Base-by-base conservation (phyloP, 2,329 filamentous ascomycete species). In the Metarhizium rileyi region DNA sequence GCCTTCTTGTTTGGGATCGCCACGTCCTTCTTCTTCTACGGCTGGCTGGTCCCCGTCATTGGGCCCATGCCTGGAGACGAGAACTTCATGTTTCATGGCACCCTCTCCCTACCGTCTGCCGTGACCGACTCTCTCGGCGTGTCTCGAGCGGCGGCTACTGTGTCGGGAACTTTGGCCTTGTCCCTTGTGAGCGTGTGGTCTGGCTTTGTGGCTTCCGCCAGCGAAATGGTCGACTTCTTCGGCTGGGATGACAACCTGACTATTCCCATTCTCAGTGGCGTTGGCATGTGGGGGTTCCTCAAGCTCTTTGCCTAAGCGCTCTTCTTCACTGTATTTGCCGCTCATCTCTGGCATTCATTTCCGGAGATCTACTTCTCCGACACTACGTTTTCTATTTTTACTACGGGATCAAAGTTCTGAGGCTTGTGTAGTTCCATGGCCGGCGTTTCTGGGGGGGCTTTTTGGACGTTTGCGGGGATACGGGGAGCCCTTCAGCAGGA, bases 241-340 rank as follows among this genome's bases (percentile, higher is more conserved):
- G 88, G 90, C 44, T 90, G 89, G 86, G 93, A 98, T 62, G 93
- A 98, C 70, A 98, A 98, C 68, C 73, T 98, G 59, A 97, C 91
- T 46, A 98, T 98, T 66, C 93, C 93, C 2, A 82, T 95, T 25
- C 74, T 98, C 46, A 95, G 89, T 63, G 90, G 90, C 23, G 69
- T 89, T 43, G 90, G 90, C 6, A 82, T 98, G 53, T 95, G 87
- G 84, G 86, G 85, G 0, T 96, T 98, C 66, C 75, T 97, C 59
- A 94, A 87, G 70, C 66, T 90, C 45, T 96, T 96, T 74, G 84
- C 84, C 48, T 81, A 72, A 65, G 57, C 25, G 52, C 48, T 51
- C 38, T 23, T 25, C 38, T 6, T 25, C 20, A 5, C n/a, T 18
- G 30, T 14, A 16, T 40, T 40, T 40, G 20, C 20, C 36, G 36